These are phyloP conservation scores for Macadamia tetraphylla DNA, from an alignment of 164 flowering plant species.

Conservation along the genomic window DNA sequence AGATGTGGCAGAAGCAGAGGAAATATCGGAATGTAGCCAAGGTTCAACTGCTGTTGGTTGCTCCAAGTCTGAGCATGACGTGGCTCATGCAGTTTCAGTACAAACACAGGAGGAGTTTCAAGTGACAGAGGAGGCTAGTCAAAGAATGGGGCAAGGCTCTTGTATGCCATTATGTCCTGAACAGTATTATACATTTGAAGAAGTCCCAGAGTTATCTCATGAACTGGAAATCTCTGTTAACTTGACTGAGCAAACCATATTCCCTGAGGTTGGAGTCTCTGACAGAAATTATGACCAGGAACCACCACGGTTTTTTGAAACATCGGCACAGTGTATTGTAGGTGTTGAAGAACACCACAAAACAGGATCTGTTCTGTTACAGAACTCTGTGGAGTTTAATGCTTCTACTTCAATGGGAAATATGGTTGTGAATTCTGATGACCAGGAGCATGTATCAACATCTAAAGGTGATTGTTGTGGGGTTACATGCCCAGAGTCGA, in stretches of 20 bases:
- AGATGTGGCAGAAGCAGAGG: slow-evolving; percentile 48
- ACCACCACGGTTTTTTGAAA: slow-evolving; percentile 22
- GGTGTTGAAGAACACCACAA: slow-evolving; percentile 25
- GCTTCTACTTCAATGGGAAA: slow-evolving; percentile 27
- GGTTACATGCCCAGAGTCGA: slow-evolving; percentile 29
- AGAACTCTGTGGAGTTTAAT: slow-evolving; percentile 20
- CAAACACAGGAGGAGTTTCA: slow-evolving; percentile 26
- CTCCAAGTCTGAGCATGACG: slow-evolving; percentile 43
- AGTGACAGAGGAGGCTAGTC: slow-evolving; percentile 30
- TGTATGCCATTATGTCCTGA: slow-evolving; percentile 37
- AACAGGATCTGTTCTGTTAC: slow-evolving; percentile 19
- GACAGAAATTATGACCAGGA: slow-evolving; percentile 26
- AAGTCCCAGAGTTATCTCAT: slow-evolving; percentile 38
- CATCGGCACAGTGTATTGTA: slow-evolving; percentile 17
- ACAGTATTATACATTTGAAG: slow-evolving; percentile 34
- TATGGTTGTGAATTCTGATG: slow-evolving; percentile 22
- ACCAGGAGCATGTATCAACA: slow-evolving; percentile 24
- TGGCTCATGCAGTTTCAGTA: slow-evolving; percentile 21
- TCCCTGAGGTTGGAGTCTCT: slow-evolving; percentile 25
- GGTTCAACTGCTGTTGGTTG: slow-evolving; percentile 36
- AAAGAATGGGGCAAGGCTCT: slow-evolving; percentile 28
- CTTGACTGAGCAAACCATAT: slow-evolving; percentile 21
- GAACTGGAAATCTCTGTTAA: slow-evolving; percentile 23
- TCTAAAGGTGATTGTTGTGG: slow-evolving; percentile 34
- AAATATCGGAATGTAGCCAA: slow-evolving; percentile 81